These are phyloP conservation scores for Chamaenerion angustifolium DNA, from an alignment of 345 rosid genomes.

Conservation along the genomic window DNA sequence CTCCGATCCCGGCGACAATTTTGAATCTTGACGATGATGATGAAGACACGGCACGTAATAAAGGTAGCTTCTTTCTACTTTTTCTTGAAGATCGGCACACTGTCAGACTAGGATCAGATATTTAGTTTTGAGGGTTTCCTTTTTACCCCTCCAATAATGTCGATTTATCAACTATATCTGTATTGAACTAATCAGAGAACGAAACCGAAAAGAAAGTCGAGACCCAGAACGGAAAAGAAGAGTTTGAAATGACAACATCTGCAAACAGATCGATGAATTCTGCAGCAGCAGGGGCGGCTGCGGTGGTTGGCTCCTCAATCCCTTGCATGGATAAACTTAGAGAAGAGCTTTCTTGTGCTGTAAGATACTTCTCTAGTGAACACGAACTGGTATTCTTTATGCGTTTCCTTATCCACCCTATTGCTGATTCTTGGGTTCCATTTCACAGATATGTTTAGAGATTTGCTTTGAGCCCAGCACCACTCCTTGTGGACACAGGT, in stretches of 20 bases:
- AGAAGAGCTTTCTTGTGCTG: conserved; percentile 92
- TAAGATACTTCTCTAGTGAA: conserved; percentile 19
- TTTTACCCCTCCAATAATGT: no score
- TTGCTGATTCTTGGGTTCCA: conserved; percentile 1
- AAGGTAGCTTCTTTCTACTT: neutral
- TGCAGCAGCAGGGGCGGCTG: conserved; percentile 6
- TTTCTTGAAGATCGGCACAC: neutral
- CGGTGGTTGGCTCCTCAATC: conserved; percentile 19
- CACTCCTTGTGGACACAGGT: conserved; percentile 96
- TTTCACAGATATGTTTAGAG: conserved; percentile 74
- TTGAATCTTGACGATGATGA: conserved; percentile 50
- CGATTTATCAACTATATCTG: no score
- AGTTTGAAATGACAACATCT: conserved; percentile 12
- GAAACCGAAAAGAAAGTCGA: neutral
- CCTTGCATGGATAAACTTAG: conserved; percentile 72
- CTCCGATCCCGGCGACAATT: conserved; percentile 25
- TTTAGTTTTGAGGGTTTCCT: neutral
- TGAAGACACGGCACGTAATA: conserved; percentile 11
- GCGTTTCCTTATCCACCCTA: neutral
- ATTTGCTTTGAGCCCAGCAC: conserved; percentile 93
- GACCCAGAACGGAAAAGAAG: conserved; percentile 12
- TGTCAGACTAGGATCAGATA: neutral
- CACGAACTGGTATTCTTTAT: neutral
- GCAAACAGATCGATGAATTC: conserved; percentile 1
- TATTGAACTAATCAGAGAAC: no score